A percentile compares a stretch with the other conserved stretches of the same genome.
phyloP scores from a whole-genome alignment of 1,284 basidiomycete species.

The Volvariella surrecta region DNA sequence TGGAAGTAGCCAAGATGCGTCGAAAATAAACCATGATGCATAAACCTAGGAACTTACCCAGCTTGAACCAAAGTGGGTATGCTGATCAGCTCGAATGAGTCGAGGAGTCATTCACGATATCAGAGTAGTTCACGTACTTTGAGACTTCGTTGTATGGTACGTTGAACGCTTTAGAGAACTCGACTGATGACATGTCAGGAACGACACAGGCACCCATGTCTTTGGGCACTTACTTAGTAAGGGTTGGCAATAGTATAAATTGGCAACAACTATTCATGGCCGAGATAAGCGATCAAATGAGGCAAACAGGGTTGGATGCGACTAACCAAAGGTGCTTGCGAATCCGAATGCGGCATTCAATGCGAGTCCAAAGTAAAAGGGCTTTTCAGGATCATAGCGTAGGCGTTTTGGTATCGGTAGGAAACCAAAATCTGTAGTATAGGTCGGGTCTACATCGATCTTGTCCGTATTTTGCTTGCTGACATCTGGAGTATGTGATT shows the following conservation, averaged over 20 bases:
- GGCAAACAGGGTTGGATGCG: conserved; percentile 5
- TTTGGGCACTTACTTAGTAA: conserved; percentile 39
- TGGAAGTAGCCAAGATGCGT: background rate
- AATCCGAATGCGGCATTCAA: conserved; percentile 62
- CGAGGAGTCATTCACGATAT: background rate
- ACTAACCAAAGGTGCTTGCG: conserved; percentile 53
- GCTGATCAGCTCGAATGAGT: conserved; percentile 14
- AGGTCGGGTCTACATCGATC: background rate
- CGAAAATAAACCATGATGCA: background rate
- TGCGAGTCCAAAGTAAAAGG: conserved; percentile 50
- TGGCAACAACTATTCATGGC: conserved; percentile 38
- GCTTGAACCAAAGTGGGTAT: conserved; percentile 39
- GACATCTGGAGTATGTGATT: no score
- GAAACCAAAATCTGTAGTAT: conserved; percentile 44
- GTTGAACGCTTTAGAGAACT: conserved; percentile 40
- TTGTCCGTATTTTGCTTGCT: no score
- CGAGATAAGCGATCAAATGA: background rate
- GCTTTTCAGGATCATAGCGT: conserved; percentile 49
- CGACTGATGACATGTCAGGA: conserved; percentile 25
- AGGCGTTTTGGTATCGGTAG: conserved; percentile 58
- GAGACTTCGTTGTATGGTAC: conserved; percentile 50
- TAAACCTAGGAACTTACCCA: conserved; percentile 22
- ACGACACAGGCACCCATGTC: background rate
- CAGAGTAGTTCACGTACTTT: conserved; percentile 20
- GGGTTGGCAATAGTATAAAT: conserved; percentile 68